phyloP scores from a whole-genome alignment of 805 yeast genomes.

The Candida glaebosa region DNA sequence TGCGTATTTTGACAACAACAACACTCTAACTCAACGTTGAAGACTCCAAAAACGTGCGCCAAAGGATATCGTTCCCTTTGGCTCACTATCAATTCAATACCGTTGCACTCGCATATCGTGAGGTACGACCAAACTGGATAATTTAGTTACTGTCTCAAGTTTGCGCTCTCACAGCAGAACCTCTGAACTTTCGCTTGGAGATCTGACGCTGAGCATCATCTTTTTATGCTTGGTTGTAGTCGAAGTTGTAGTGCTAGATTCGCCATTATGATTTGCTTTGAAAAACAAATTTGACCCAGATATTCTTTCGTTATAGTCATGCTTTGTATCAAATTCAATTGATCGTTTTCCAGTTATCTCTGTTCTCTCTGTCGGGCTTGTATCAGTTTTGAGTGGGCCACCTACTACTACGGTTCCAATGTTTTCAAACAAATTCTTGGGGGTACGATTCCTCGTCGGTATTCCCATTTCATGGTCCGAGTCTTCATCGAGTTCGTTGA shows the following conservation, averaged over 20 bases:
- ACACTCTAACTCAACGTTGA: too few relatives aligned
- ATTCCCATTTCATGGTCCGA: not conserved
- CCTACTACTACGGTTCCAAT: not conserved
- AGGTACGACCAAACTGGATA: too few relatives aligned
- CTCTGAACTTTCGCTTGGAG: not conserved
- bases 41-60: too few relatives aligned
- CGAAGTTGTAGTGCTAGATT: too few relatives aligned
- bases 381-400: not conserved
- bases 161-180: not conserved
- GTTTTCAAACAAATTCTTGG: slow-evolving; percentile 3
- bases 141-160: too few relatives aligned
- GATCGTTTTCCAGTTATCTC: slow-evolving; percentile 1
- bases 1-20: not conserved
- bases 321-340: not conserved
- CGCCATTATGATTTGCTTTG: not conserved
- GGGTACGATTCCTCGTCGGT: not conserved
- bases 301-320: not conserved
- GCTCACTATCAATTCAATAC: too few relatives aligned
- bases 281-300: not conserved
- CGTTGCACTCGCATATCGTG: too few relatives aligned
- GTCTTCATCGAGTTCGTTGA: slow-evolving; percentile 11
- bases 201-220: not conserved
- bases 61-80: too few relatives aligned
- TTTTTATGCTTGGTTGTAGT: not conserved
- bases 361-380: not conserved